These are phyloP conservation scores for Phialophora verrucosa DNA, from an alignment of 2,329 filamentous ascomycete species.

Conservation along the genomic window DNA sequence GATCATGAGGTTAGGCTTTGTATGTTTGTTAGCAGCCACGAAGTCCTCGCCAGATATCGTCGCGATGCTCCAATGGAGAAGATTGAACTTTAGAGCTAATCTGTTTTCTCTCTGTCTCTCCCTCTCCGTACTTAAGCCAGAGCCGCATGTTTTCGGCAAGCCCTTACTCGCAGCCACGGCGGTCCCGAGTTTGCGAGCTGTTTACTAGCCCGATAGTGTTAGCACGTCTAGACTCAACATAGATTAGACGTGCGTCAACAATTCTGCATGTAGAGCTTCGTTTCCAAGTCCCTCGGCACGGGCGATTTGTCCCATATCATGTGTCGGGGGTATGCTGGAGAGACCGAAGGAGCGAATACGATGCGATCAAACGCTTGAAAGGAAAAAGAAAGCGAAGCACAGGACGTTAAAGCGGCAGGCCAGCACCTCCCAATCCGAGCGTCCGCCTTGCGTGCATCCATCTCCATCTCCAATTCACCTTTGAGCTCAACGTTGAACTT, in stretches of 20 bases:
- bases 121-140: neutral
- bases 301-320: no score
- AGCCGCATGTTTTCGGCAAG: neutral
- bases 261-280: no score
- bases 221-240: neutral
- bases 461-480: slow-evolving; percentile 6
- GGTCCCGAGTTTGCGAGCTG: neutral
- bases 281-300: no score
- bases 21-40: neutral
- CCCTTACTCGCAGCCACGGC: neutral
- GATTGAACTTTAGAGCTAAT: neutral
- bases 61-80: neutral
- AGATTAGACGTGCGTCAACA: no score
- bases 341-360: no score
- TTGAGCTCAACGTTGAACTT: slow-evolving; percentile 18
- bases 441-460: neutral
- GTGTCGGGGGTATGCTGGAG: no score
- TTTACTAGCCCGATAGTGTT: neutral
- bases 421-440: neutral
- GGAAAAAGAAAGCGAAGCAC: no score
- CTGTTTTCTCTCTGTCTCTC: neutral
- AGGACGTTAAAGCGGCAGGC: slow-evolving; percentile 9
- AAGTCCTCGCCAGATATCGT: neutral
- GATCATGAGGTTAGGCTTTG: neutral
- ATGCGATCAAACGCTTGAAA: no score